phyloP scores from a whole-genome alignment of 2,329 filamentous ascomycete genomes.

The Talaromyces marneffei region DNA sequence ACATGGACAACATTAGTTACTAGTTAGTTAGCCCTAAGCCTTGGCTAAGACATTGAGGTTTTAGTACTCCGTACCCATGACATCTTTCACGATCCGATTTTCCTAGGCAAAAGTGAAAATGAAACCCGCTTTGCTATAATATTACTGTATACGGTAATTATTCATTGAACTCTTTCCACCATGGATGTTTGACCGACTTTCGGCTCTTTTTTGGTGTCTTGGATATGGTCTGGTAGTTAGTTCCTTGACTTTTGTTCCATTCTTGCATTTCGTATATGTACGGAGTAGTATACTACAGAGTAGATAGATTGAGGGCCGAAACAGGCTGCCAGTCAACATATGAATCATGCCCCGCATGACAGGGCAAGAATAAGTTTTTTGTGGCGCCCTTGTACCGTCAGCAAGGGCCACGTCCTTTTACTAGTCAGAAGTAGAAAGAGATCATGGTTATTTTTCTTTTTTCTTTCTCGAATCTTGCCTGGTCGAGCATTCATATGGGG shows the following conservation, averaged over 20 bases:
- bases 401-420: neutral
- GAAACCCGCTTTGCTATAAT: neutral
- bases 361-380: neutral
- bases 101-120: neutral
- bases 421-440: too few species aligned
- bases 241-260: too few species aligned
- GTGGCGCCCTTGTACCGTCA: neutral
- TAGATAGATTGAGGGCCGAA: too few species aligned
- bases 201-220: neutral
- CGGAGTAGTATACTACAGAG: too few species aligned
- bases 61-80: neutral
- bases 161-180: neutral
- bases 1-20: neutral
- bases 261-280: neutral
- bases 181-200: conserved; percentile 2
- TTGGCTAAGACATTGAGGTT: conserved; percentile 4
- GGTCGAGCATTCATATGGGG: neutral
- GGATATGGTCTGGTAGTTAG: neutral
- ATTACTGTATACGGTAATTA: conserved; percentile 2
- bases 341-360: conserved; percentile 1
- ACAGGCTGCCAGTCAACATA: neutral
- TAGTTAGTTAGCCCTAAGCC: neutral
- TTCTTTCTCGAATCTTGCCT: conserved; percentile 11
- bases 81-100: neutral
- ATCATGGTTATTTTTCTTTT: conserved; percentile 6